Base-by-base conservation (phyloP, 148 eudicot species). In the Pharnaceum exiguum region DNA sequence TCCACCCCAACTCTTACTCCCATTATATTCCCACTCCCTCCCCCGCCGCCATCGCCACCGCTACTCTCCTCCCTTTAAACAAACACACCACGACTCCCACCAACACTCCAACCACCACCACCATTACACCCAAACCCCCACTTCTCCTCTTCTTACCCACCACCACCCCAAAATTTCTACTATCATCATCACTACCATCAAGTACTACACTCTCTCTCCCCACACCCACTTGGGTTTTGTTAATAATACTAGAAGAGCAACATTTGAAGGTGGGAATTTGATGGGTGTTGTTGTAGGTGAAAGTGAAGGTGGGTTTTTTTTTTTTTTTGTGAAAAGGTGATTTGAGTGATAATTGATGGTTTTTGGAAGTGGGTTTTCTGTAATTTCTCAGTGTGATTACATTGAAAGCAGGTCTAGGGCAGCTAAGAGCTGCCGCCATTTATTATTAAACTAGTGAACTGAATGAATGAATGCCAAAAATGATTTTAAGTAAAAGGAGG, bases 1-100 rank as follows among this genome's bases (percentile, higher is more conserved):
- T 75, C 79, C 44, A 82, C 97, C 5, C 44, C 68, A 0, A 94
- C 95, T 54, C 77, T 36, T 13, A 59, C 97, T 50, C 73, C 79
- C 45, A n/a, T n/a, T n/a, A n/a, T n/a, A n/a, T n/a, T n/a, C n/a
- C n/a, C n/a, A n/a, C 79, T n/a, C 71, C 79, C 73, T 63, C 73
- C 16, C 69, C 60, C 48, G 73, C 69, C 50, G 75, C 79, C 44
- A 82, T 96, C 5, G 47, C 68, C 0, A 94, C 95, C 57, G 77
- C 32, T 13, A 59, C 97, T 50, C 73, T 81, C 45, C 67, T 61
- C 54, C 89, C 84, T 45, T 73, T 50, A 5, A 85, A 31, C 53
- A 79, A 83, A 54, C 51, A 80, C 69, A 61, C 84, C 87, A 40
- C 77, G 15, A 77, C 81, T 8, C 71, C 86, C 62, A 90, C 57